phyloP scores from a whole-genome alignment of 345 rosid genomes.

The Streptanthus diversifolius region DNA sequence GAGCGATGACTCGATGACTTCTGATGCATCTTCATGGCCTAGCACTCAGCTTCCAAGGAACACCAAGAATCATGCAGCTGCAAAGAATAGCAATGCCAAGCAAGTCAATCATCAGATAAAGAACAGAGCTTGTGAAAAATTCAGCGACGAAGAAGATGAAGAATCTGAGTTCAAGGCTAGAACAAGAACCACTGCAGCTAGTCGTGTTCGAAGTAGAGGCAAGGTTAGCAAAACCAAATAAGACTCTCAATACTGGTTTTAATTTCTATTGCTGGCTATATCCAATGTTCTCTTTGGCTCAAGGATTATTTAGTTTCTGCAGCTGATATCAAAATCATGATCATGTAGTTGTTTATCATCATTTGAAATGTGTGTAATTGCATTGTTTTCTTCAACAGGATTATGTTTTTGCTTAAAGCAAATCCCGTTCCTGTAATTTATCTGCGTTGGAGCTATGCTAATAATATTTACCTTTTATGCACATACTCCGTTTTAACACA shows the following conservation, averaged over 20 bases:
- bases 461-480: constrained; percentile 18
- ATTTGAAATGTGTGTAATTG: constrained; percentile 13
- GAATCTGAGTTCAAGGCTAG: constrained; percentile 34
- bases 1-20: constrained; percentile 75
- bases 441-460: constrained; percentile 20
- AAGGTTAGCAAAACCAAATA: constrained; percentile 45
- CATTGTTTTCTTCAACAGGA: constrained; percentile 13
- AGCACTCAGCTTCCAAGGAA: constrained; percentile 37
- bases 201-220: constrained; percentile 42
- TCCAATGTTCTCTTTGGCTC: constrained; percentile 6
- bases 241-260: constrained; percentile 5
- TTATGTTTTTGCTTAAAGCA: constrained; percentile 22
- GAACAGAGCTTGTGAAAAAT: constrained; percentile 32
- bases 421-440: constrained; percentile 25
- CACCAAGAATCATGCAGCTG: constrained; percentile 32
- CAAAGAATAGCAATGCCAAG: constrained; percentile 30
- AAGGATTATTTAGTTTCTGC: neutral
- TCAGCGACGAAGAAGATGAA: constrained; percentile 32
- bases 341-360: constrained; percentile 9
- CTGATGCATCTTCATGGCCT: constrained; percentile 78
- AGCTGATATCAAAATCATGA: constrained; percentile 14
- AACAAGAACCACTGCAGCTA: constrained; percentile 40
- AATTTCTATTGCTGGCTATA: neutral
- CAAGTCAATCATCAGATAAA: constrained; percentile 35
- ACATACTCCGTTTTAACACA: constrained; percentile 18